Evolutionary conservation across 83 land plant species (phyloP).

Genomic region (Diphasiastrum complanatum): DNA sequence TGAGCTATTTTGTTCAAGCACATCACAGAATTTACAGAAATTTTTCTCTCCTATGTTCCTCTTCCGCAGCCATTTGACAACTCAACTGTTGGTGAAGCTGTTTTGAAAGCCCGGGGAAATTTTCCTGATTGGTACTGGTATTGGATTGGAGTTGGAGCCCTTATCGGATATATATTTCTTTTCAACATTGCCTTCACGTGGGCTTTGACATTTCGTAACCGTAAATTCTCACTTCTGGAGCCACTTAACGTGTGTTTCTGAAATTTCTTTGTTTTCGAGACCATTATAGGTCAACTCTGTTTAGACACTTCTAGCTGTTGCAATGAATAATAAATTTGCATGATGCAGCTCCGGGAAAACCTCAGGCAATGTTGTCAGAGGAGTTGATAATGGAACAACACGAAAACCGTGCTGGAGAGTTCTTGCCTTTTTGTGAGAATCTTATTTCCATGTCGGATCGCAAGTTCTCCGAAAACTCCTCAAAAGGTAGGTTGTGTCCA

Average conservation of each 20-base stretch:
- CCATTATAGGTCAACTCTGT: not conserved
- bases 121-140: constrained; percentile 19
- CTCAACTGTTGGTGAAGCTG: constrained; percentile 16
- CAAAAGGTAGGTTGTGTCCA: too few species aligned
- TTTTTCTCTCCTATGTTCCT: too few species aligned
- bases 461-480: too few species aligned
- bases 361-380: constrained; percentile 28
- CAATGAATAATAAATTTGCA: not conserved
- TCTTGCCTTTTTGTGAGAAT: too few species aligned
- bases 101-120: constrained; percentile 14
- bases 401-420: constrained; percentile 3
- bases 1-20: too few species aligned
- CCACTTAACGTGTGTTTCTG: not conserved
- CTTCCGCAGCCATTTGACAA: too few species aligned
- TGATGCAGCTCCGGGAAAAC: constrained; percentile 25
- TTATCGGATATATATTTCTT: constrained; percentile 21
- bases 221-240: not conserved
- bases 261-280: not conserved
- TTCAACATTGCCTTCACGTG: constrained; percentile 21
- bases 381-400: constrained; percentile 19
- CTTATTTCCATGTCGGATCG: too few species aligned
- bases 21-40: too few species aligned
- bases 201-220: constrained; percentile 21
- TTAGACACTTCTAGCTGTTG: not conserved
- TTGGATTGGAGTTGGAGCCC: constrained; percentile 27